Percentiles rank a stretch among this genome's conserved stretches.
Conservation (phyloP, 331 rosid species). For the Malus hybrid region DNA sequence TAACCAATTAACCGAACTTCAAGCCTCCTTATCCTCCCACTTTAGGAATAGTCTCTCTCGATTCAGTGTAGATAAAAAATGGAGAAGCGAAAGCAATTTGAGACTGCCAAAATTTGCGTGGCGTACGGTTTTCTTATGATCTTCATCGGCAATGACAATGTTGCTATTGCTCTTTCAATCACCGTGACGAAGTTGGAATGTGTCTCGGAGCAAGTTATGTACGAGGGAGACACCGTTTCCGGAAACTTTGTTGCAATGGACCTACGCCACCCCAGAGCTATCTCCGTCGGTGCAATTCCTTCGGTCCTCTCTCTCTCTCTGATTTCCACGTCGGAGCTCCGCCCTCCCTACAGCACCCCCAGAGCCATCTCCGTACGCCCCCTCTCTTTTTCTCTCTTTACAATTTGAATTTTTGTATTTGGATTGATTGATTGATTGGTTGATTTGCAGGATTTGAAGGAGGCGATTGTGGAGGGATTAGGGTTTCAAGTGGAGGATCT, state of each 20-base stretch:
- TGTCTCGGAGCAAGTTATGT: not conserved
- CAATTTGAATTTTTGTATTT: too few relatives aligned
- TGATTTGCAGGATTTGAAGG: too few relatives aligned
- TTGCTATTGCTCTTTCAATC: not conserved
- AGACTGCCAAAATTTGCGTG: not conserved
- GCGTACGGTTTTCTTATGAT: not conserved
- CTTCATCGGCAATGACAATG: not conserved
- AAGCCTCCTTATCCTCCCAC: not conserved
- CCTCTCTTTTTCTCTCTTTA: too few relatives aligned
- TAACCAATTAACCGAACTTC: not conserved
- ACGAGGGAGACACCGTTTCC: not conserved
- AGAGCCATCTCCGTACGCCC: too few relatives aligned
- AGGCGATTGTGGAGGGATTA: too few relatives aligned
- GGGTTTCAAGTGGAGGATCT: too few relatives aligned
- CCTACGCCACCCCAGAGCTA: not conserved
- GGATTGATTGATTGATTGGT: too few relatives aligned
- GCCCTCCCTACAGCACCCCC: too few relatives aligned
- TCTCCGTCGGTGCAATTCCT: too few relatives aligned
- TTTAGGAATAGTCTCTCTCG: not conserved
- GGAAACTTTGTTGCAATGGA: slow-evolving; percentile 8
- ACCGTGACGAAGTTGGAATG: not conserved
- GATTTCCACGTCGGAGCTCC: too few relatives aligned
- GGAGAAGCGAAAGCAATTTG: not conserved
- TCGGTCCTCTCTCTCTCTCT: too few relatives aligned
- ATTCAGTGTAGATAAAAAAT: not conserved